Evolutionary conservation across 2,329 filamentous ascomycete genomes (phyloP).

Genomic region (Verticillium dahliae): DNA sequence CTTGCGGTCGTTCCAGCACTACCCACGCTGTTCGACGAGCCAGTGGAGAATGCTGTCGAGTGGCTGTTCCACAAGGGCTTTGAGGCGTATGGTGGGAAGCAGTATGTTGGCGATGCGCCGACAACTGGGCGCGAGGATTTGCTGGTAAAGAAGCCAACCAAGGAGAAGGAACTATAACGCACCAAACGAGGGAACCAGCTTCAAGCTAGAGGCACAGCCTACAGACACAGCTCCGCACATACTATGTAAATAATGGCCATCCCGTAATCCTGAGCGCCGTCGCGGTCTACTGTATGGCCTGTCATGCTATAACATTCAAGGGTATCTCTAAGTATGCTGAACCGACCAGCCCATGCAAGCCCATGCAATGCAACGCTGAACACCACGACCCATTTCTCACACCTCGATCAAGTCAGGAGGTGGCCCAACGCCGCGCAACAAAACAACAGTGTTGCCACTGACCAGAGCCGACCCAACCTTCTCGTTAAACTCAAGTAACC

Average conservation of each 20-base stretch:
- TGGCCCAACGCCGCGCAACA: conserved; percentile 80
- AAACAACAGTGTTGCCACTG: conserved; percentile 83
- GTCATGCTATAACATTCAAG: background rate
- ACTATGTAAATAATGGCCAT: background rate
- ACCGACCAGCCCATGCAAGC: background rate
- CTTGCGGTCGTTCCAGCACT: conserved; percentile 74
- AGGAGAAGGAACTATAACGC: conserved; percentile 13
- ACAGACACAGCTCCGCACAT: too few relatives aligned
- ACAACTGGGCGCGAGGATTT: conserved; percentile 44
- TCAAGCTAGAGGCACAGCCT: background rate
- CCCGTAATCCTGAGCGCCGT: background rate
- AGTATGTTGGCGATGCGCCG: conserved; percentile 49
- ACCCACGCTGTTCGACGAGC: conserved; percentile 81
- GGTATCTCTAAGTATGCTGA: background rate
- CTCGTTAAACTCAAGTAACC: conserved; percentile 80
- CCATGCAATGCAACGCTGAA: background rate
- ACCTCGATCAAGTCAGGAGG: conserved; percentile 64
- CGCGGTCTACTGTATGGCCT: background rate
- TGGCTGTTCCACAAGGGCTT: conserved; percentile 85
- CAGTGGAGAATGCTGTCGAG: conserved; percentile 86
- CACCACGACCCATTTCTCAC: conserved; percentile 13
- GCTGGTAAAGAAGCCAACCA: conserved; percentile 25
- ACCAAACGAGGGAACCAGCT: background rate
- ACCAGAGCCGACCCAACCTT: conserved; percentile 68
- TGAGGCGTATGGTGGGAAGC: conserved; percentile 59